A percentile compares a stretch with the other conserved stretches of the same genome.
Evolutionary conservation across 2,329 filamentous ascomycete species (phyloP).

Genomic region (Apiospora kogelbergensis): DNA sequence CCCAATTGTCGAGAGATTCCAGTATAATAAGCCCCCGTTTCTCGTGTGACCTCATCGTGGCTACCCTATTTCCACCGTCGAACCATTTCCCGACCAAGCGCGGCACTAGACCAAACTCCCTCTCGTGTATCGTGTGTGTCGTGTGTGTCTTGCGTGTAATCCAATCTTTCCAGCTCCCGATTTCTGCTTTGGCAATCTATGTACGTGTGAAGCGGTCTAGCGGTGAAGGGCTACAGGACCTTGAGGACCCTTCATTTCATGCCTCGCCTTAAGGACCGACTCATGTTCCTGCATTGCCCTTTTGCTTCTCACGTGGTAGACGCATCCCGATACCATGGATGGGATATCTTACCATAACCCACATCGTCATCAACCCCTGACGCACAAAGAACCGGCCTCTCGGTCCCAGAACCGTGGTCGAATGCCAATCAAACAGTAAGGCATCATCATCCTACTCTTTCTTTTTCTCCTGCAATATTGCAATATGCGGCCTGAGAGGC

Average conservation of each 20-base stretch:
- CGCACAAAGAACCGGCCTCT: neutral
- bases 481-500: neutral
- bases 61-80: constrained; percentile 1
- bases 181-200: neutral
- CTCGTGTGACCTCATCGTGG: constrained; percentile 1
- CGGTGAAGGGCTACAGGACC: neutral
- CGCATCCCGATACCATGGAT: neutral
- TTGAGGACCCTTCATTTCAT: neutral
- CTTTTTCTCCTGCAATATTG: no score
- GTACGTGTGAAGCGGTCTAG: neutral
- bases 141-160: neutral
- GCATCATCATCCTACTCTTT: neutral
- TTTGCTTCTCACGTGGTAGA: neutral
- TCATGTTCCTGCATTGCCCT: neutral
- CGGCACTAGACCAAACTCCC: neutral
- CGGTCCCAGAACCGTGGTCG: neutral
- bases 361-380: neutral
- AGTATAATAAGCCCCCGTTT: neutral
- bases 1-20: constrained; percentile 2
- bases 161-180: neutral
- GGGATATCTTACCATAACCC: neutral
- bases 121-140: neutral
- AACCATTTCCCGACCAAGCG: neutral
- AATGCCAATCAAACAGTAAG: neutral
- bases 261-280: constrained; percentile 2